Conservation (phyloP, 2,329 filamentous ascomycete species). For the Diaporthe caulivora region DNA sequence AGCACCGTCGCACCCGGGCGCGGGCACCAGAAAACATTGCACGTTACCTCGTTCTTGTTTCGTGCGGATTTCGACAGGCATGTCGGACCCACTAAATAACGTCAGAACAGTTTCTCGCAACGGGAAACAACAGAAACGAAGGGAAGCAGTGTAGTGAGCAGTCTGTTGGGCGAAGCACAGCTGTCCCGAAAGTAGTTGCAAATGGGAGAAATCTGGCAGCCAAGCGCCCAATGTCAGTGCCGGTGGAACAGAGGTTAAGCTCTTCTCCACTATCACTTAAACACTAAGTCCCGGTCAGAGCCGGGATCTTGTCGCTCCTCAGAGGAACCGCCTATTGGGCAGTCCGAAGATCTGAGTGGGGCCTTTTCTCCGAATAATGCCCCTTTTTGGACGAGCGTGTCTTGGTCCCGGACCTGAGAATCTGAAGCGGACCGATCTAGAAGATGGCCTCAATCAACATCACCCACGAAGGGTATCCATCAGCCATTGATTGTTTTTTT, state of each 20-base stretch:
- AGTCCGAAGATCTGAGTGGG: neutral
- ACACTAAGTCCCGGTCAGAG: neutral
- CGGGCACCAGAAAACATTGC: neutral
- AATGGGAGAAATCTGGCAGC: conserved; percentile 8
- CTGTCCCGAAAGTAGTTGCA: conserved; percentile 23
- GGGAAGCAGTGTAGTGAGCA: neutral
- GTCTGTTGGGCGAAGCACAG: neutral
- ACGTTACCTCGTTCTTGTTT: conserved; percentile 11
- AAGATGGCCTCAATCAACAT: neutral
- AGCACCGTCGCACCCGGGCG: neutral
- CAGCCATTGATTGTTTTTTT: neutral
- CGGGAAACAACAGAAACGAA: neutral
- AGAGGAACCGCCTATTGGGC: neutral
- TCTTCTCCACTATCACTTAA: conserved; percentile 4
- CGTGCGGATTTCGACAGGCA: neutral
- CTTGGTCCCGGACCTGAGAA: too few species aligned
- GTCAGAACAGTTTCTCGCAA: neutral
- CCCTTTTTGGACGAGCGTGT: conserved; percentile 9
- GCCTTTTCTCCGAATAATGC: conserved; percentile 14
- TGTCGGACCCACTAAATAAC: neutral
- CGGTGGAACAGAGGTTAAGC: neutral
- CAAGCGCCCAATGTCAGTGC: neutral
- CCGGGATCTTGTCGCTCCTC: neutral
- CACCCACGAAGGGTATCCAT: neutral
- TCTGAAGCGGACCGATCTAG: neutral